Evolutionary conservation across 768 basidiomycete genomes (phyloP).

Genomic region (Leucocoprinus leucothites): DNA sequence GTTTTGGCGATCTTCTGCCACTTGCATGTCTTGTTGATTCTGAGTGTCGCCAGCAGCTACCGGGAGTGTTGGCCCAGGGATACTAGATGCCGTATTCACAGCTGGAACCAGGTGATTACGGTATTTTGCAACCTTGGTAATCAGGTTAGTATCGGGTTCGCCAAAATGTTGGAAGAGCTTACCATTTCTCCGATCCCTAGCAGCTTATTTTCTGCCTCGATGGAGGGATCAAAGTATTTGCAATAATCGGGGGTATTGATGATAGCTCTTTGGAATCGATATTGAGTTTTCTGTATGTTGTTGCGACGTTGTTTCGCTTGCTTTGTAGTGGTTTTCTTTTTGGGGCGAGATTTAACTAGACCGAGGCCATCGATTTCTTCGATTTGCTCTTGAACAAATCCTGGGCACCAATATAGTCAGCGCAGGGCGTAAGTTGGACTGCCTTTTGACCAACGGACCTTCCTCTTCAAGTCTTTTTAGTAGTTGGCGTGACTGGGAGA

Average conservation of each 20-base stretch:
- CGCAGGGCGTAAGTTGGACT: neutral
- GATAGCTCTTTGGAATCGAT: slow-evolving; percentile 51
- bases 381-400: slow-evolving; percentile 54
- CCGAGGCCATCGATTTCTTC: slow-evolving; percentile 49
- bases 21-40: slow-evolving; percentile 35
- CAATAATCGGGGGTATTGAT: slow-evolving; percentile 45
- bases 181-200: slow-evolving; percentile 62
- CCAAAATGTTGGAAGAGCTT: slow-evolving; percentile 1
- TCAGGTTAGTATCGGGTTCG: neutral
- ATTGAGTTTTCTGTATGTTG: slow-evolving; percentile 55
- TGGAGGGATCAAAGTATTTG: slow-evolving; percentile 69
- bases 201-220: slow-evolving; percentile 54
- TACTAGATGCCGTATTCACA: neutral
- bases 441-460: slow-evolving; percentile 35
- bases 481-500: slow-evolving; percentile 54
- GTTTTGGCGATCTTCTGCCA: slow-evolving; percentile 15
- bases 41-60: slow-evolving; percentile 23
- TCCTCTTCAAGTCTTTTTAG: slow-evolving; percentile 69
- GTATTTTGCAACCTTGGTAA: slow-evolving; percentile 8
- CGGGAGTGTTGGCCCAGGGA: neutral
- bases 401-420: slow-evolving; percentile 35
- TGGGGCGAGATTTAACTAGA: slow-evolving; percentile 35
- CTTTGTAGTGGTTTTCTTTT: slow-evolving; percentile 36
- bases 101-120: slow-evolving; percentile 9
- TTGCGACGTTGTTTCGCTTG: slow-evolving; percentile 36